phyloP scores from a whole-genome alignment of 441 rosid genomes.

The Isatis lusitanica region DNA sequence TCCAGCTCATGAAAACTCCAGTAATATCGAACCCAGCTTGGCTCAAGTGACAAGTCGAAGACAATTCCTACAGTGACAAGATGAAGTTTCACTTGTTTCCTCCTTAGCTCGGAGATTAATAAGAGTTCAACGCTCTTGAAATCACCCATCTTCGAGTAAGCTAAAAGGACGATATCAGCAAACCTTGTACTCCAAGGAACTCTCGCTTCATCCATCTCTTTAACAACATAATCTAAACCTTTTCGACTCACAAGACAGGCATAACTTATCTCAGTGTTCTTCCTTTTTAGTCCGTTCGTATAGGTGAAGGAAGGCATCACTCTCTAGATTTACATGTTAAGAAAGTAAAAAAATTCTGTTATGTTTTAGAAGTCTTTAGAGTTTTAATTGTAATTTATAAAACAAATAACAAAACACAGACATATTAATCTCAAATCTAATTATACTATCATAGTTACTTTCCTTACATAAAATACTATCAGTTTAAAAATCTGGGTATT shows the following conservation, averaged over 20 bases:
- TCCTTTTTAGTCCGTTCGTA: too few species aligned
- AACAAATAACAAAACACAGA: too few species aligned
- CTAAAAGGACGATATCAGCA: constrained; percentile 53
- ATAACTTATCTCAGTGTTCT: too few species aligned
- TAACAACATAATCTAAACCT: constrained; percentile 55
- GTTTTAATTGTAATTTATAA: too few species aligned
- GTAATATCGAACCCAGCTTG: constrained; percentile 45
- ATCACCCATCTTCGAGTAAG: constrained; percentile 55
- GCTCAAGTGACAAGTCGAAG: constrained; percentile 51
- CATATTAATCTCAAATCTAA: too few species aligned
- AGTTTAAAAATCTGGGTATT: too few species aligned
- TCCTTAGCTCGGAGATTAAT: constrained; percentile 1
- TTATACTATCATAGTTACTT: too few species aligned
- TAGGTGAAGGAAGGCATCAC: too few species aligned
- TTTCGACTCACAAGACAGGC: constrained; percentile 9
- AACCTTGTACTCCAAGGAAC: constrained; percentile 53
- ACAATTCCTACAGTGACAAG: constrained; percentile 65
- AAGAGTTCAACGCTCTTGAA: not conserved
- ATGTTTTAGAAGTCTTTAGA: too few species aligned
- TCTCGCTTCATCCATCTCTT: constrained; percentile 55
- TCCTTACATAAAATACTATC: too few species aligned
- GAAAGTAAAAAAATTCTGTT: too few species aligned
- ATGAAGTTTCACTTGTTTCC: constrained; percentile 50
- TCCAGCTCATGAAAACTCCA: constrained; percentile 52
- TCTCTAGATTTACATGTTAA: too few species aligned